Conservation (phyloP, 2,329 filamentous ascomycete genomes). For the Neoascochyta sp. region DNA sequence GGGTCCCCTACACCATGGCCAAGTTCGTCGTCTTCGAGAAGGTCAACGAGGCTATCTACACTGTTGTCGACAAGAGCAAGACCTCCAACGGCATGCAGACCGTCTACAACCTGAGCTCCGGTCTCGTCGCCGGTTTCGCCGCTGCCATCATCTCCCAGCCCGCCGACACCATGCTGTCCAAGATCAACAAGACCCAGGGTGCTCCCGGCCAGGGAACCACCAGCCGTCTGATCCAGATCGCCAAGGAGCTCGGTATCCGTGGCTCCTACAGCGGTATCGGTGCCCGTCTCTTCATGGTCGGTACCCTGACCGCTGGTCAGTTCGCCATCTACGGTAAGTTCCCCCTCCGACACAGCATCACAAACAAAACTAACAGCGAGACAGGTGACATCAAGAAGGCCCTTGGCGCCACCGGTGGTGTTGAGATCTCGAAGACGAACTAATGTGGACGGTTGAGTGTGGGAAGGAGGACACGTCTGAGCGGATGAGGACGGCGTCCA, state of each 20-base stretch:
- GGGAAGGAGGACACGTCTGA: conserved; percentile 6
- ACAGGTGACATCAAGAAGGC: conserved; percentile 60
- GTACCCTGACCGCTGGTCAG: conserved; percentile 61
- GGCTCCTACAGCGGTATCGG: conserved; percentile 79
- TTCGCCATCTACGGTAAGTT: conserved; percentile 78
- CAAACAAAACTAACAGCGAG: conserved; percentile 1
- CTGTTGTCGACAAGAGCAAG: conserved; percentile 64
- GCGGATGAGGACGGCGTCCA: too few species aligned
- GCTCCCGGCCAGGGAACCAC: conserved; percentile 79
- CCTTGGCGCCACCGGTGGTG: conserved; percentile 67
- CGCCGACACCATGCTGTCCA: conserved; percentile 89
- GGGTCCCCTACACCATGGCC: conserved; percentile 89
- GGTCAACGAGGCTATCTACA: conserved; percentile 71
- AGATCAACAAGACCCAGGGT: conserved; percentile 95
- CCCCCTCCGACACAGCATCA: background rate
- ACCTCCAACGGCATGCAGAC: conserved; percentile 69
- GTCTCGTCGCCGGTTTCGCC: conserved; percentile 82
- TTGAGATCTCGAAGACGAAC: conserved; percentile 32
- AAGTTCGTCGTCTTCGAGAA: conserved; percentile 95
- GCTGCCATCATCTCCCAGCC: conserved; percentile 84
- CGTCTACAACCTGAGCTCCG: conserved; percentile 76
- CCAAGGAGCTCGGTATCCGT: conserved; percentile 74
- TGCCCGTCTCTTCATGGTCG: conserved; percentile 67
- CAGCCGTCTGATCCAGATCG: conserved; percentile 81
- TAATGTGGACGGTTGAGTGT: conserved; percentile 9